phyloP scores from a whole-genome alignment of 768 basidiomycete species.

The Xerocomus potaroensis region DNA sequence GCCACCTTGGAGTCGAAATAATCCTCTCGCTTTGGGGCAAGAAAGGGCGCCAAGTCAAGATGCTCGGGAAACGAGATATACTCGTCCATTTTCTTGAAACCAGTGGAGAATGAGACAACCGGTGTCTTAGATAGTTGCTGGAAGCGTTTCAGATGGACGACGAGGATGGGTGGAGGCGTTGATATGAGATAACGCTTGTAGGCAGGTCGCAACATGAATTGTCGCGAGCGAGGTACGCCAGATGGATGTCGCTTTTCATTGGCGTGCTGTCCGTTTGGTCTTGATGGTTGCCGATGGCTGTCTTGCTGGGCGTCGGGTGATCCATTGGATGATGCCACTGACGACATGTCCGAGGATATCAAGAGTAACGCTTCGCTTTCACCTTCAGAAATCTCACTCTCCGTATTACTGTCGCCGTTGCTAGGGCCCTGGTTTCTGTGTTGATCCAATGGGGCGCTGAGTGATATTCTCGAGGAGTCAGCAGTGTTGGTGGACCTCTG shows the following conservation, averaged over 20 bases:
- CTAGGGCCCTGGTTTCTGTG: conserved; percentile 17
- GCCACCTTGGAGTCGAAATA: conserved; percentile 45
- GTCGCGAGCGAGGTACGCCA: conserved; percentile 41
- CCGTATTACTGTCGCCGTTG: conserved; percentile 23
- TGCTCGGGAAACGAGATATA: conserved; percentile 86
- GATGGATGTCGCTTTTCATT: conserved; percentile 32
- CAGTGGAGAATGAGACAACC: conserved; percentile 58
- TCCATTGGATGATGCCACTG: conserved; percentile 25
- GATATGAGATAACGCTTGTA: conserved; percentile 95
- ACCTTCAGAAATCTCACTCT: conserved; percentile 31
- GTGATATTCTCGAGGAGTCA: conserved; percentile 21
- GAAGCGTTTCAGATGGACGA: conserved; percentile 93
- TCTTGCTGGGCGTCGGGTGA: conserved; percentile 34
- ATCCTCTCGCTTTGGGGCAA: conserved; percentile 77
- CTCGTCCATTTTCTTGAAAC: conserved; percentile 89
- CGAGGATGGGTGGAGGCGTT: conserved; percentile 79
- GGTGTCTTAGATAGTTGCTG: conserved; percentile 73
- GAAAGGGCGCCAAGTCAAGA: conserved; percentile 80
- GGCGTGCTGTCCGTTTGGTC: conserved; percentile 18
- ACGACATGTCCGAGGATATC: conserved; percentile 35
- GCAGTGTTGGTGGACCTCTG: conserved; percentile 2
- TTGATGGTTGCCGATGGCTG: conserved; percentile 12
- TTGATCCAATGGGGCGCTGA: conserved; percentile 28
- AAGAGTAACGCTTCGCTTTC: conserved; percentile 31
- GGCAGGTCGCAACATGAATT: conserved; percentile 74